Evolutionary conservation across 768 basidiomycete genomes (phyloP).

Genomic region (Leccinum pellstonianum): DNA sequence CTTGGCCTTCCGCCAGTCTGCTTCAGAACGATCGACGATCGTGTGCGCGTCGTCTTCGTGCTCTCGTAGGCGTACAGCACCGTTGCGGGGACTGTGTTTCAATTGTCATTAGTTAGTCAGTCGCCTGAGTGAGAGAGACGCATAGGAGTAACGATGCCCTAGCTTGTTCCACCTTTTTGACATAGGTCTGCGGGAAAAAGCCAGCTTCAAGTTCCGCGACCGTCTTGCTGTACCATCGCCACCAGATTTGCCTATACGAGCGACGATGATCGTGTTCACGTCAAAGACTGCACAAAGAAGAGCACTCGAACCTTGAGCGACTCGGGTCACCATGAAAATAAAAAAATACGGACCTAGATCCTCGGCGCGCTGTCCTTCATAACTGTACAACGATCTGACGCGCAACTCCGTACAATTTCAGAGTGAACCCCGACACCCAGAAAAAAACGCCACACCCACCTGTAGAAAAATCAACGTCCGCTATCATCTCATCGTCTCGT

Average conservation of each 20-base stretch:
- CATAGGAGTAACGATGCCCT: background rate
- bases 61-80: conserved; percentile 77
- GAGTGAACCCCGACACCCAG: background rate
- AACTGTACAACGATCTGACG: conserved; percentile 80
- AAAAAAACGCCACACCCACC: conserved; percentile 42
- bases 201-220: conserved; percentile 60
- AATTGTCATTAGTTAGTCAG: background rate
- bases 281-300: conserved; percentile 59
- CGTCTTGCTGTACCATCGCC: conserved; percentile 82
- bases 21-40: too few species aligned
- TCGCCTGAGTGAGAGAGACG: background rate
- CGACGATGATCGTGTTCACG: conserved; percentile 73
- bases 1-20: too few species aligned
- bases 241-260: conserved; percentile 81
- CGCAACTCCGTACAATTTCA: conserved; percentile 52
- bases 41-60: too few species aligned
- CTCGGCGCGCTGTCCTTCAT: conserved; percentile 81
- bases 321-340: background rate
- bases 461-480: conserved; percentile 66
- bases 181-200: conserved; percentile 89
- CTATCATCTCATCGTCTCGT: conserved; percentile 51
- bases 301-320: conserved; percentile 2
- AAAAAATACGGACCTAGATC: conserved; percentile 70
- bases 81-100: conserved; percentile 58
- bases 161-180: conserved; percentile 71